phyloP scores from a whole-genome alignment of 257 asterid species.

The Nicotiana knightiana region DNA sequence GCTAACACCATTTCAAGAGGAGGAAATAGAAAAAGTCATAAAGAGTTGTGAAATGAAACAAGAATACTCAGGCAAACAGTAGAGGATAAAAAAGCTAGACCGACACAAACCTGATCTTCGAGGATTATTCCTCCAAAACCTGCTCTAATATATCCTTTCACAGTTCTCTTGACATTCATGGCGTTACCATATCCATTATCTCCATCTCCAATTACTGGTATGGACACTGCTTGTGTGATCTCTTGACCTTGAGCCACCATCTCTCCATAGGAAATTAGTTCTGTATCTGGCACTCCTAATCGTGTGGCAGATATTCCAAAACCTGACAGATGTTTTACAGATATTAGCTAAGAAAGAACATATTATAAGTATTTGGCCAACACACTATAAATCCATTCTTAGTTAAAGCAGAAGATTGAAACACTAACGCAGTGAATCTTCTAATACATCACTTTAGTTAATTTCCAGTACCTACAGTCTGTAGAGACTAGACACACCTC shows the following conservation, averaged over 20 bases:
- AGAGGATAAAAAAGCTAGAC: background rate
- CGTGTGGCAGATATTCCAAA: constrained; percentile 92
- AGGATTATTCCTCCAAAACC: constrained; percentile 93
- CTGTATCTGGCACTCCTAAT: constrained; percentile 87
- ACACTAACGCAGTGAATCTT: background rate
- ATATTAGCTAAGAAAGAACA: constrained; percentile 9
- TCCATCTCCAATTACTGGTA: constrained; percentile 90
- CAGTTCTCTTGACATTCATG: constrained; percentile 93
- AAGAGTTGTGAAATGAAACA: background rate
- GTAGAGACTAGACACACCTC: background rate
- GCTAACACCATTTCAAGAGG: background rate
- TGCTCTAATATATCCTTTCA: constrained; percentile 72
- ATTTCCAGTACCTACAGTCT: background rate
- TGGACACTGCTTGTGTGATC: constrained; percentile 71
- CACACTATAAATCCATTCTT: background rate
- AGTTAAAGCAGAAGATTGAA: background rate
- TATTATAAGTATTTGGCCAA: constrained; percentile 16
- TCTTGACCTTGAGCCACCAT: constrained; percentile 85
- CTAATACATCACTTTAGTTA: background rate
- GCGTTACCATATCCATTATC: constrained; percentile 97
- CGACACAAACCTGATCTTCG: constrained; percentile 76
- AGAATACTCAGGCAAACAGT: background rate
- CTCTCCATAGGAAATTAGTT: constrained; percentile 85
- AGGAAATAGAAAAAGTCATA: background rate
- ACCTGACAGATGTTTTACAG: constrained; percentile 33